These are phyloP conservation scores for Raphidocelis subcapitata DNA, from an alignment of 139 green algal species.

Conservation along the genomic window DNA sequence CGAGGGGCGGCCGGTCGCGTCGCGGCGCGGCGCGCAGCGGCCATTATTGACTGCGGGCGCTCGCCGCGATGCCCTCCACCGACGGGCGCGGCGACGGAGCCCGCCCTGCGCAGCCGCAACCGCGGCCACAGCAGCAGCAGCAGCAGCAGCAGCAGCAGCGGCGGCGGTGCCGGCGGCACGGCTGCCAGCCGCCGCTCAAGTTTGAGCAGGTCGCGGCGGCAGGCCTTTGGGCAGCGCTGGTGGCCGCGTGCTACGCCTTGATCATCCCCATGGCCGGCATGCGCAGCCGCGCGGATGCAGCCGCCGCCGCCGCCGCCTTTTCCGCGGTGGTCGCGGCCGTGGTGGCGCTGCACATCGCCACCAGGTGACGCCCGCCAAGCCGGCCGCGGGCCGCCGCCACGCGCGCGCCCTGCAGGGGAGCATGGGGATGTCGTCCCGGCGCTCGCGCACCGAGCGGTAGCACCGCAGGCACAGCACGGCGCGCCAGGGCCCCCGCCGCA, in stretches of 20 bases:
- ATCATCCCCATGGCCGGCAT: conserved; percentile 12
- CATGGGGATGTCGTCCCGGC: neutral
- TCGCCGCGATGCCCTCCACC: too few species aligned
- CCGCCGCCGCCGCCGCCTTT: conserved; percentile 1
- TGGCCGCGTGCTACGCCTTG: conserved; percentile 23
- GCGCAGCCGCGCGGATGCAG: neutral
- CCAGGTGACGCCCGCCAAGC: conserved; percentile 1
- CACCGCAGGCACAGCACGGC: too few species aligned
- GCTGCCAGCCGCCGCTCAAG: too few species aligned
- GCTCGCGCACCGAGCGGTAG: neutral
- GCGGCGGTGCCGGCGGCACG: too few species aligned
- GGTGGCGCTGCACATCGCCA: neutral
- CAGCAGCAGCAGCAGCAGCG: too few species aligned
- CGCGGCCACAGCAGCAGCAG: too few species aligned
- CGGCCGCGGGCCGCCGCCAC: neutral
- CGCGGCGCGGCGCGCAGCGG: too few species aligned
- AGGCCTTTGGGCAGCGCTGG: neutral
- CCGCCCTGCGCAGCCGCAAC: too few species aligned
- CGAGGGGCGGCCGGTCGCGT: too few species aligned
- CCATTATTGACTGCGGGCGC: too few species aligned
- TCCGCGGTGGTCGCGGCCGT: neutral
- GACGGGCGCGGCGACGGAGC: too few species aligned
- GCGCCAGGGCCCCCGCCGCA: too few species aligned
- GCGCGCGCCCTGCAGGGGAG: neutral
- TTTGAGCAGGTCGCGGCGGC: neutral